phyloP scores from a whole-genome alignment of 768 basidiomycete genomes.

The Boletus pseudopeckii region DNA sequence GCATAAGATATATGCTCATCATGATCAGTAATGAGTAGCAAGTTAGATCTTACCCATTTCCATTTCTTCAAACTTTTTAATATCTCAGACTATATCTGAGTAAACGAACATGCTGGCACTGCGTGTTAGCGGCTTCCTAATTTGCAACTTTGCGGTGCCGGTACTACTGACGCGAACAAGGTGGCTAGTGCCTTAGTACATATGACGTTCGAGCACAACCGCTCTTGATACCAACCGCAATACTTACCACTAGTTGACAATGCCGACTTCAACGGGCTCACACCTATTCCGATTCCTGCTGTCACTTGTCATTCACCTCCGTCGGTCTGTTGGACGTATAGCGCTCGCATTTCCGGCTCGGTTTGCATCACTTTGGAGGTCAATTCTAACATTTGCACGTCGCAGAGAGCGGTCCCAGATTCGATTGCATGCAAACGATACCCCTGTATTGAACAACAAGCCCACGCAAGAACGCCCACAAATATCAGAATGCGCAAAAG shows the following conservation, averaged over 20 bases:
- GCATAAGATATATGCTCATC: too few species aligned
- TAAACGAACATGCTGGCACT: too few species aligned
- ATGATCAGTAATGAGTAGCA: too few species aligned
- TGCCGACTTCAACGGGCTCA: not conserved
- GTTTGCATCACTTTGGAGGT: constrained; percentile 4
- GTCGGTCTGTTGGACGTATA: not conserved
- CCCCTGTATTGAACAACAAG: not conserved
- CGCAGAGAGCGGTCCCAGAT: not conserved
- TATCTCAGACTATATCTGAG: too few species aligned
- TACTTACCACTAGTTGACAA: not conserved
- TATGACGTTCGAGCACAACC: too few species aligned
- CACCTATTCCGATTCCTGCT: constrained; percentile 1
- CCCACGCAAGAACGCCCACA: not conserved
- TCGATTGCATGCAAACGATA: not conserved
- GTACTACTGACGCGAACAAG: too few species aligned
- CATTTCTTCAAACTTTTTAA: too few species aligned
- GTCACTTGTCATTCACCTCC: constrained; percentile 7
- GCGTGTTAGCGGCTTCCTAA: too few species aligned
- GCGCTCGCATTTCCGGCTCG: not conserved
- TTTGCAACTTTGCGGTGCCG: too few species aligned
- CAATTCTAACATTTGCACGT: not conserved
- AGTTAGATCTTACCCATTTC: too few species aligned
- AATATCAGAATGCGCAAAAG: too few species aligned
- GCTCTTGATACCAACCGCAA: not conserved
- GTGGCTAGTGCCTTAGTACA: too few species aligned